A percentile compares a stretch with the other conserved stretches of the same genome.
Evolutionary conservation across 164 flowering plant species (phyloP).

Genomic region (Nymphaea colorata): DNA sequence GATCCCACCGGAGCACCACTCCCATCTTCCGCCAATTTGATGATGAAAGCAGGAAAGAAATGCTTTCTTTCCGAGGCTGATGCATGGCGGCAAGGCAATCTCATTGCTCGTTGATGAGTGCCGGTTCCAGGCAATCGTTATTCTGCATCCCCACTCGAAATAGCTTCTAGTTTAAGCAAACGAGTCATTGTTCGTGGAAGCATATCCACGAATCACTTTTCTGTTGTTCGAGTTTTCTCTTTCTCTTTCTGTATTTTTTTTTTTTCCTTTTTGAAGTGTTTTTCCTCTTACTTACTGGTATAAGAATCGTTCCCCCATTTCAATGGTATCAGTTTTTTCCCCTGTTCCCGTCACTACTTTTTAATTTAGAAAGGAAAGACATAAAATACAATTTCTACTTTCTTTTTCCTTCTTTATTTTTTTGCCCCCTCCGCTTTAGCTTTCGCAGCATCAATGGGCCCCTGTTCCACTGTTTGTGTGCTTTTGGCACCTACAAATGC

Average conservation of each 20-base stretch:
- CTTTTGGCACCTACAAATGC: constrained; percentile 32
- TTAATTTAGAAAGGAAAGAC: too few species aligned
- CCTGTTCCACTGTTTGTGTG: background rate
- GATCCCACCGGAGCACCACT: too few species aligned
- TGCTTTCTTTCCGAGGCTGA: background rate
- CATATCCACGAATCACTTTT: background rate
- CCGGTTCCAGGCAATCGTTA: background rate
- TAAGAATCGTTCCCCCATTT: background rate
- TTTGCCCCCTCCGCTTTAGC: background rate
- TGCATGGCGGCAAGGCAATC: background rate
- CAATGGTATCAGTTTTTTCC: background rate
- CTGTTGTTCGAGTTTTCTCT: too few species aligned
- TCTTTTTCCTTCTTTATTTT: background rate
- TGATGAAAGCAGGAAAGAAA: too few species aligned
- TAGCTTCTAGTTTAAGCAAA: background rate
- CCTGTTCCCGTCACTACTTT: background rate
- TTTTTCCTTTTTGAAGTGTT: background rate
- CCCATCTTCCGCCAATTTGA: too few species aligned
- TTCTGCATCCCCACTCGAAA: background rate
- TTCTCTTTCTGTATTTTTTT: too few species aligned
- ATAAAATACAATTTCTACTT: too few species aligned
- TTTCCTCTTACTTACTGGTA: background rate
- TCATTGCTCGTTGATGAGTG: background rate
- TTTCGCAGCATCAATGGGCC: background rate
- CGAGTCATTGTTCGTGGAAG: background rate